Evolutionary conservation across 106 monocot species (phyloP).

Genomic region (Vanilla planifolia): DNA sequence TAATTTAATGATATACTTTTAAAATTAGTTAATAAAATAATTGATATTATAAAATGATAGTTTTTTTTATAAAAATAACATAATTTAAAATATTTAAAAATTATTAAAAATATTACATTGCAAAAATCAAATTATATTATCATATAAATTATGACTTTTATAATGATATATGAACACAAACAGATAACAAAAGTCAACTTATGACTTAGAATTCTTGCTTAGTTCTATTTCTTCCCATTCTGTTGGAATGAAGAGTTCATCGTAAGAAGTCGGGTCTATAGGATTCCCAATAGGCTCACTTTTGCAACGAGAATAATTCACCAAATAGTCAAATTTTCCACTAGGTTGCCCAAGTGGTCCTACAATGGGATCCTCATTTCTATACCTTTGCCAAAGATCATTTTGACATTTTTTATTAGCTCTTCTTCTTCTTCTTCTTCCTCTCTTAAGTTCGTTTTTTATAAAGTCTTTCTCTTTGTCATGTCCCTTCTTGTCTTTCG

Average conservation of each 20-base stretch:
- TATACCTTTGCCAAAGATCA: not conserved
- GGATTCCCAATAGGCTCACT: not conserved
- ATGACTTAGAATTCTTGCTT: no score
- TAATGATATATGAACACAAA: no score
- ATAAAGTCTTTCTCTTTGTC: not conserved
- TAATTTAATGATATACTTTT: no score
- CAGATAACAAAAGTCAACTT: no score
- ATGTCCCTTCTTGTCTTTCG: not conserved
- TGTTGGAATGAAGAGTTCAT: not conserved
- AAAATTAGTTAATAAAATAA: no score
- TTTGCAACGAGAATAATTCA: not conserved
- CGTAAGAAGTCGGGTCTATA: not conserved
- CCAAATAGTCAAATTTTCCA: conserved; percentile 1
- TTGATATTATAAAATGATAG: no score
- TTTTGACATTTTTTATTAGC: not conserved
- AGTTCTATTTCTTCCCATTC: not conserved
- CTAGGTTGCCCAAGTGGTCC: not conserved
- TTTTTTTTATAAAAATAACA: no score
- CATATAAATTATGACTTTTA: no score
- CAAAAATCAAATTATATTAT: no score
- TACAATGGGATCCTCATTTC: not conserved
- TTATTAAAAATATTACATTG: no score
- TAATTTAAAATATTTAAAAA: no score
- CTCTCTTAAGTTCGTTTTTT: not conserved
- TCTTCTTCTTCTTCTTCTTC: not conserved